These are phyloP conservation scores for Fusarium sp. DNA, from an alignment of 2,329 filamentous ascomycete species.

Conservation along the genomic window DNA sequence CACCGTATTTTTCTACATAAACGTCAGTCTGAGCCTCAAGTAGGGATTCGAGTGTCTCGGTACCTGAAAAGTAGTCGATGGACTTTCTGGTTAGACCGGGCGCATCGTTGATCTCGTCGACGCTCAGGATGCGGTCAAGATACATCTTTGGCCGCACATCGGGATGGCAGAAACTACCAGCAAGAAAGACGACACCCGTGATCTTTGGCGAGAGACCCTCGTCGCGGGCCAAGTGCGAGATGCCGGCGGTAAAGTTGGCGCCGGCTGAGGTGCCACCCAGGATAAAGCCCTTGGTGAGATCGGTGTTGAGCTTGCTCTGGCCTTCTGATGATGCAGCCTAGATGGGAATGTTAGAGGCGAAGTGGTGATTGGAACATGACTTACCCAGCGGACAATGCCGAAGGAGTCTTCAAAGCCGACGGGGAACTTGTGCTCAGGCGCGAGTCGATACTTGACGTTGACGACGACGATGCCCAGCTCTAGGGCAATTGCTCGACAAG, in stretches of 20 bases:
- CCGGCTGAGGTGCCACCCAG: conserved; percentile 63
- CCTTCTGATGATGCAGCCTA: conserved; percentile 37
- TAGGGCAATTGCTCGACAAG: conserved; percentile 39
- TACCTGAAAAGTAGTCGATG: conserved; percentile 50
- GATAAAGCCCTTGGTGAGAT: conserved; percentile 60
- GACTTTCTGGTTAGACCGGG: conserved; percentile 51
- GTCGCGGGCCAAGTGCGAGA: conserved; percentile 55
- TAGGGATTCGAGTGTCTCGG: neutral
- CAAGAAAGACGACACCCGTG: conserved; percentile 60
- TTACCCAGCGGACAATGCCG: conserved; percentile 50
- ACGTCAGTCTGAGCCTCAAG: neutral
- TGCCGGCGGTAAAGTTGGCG: conserved; percentile 62
- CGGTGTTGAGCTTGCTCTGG: conserved; percentile 50
- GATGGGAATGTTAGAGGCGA: neutral
- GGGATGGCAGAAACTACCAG: conserved; percentile 56
- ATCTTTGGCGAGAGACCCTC: conserved; percentile 54
- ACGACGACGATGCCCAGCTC: conserved; percentile 51
- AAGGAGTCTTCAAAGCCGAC: conserved; percentile 58
- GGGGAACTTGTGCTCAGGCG: conserved; percentile 63
- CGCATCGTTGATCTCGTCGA: conserved; percentile 52
- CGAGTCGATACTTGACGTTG: conserved; percentile 63
- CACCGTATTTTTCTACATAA: conserved; percentile 38
- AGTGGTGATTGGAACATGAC: neutral
- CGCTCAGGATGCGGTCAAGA: conserved; percentile 47
- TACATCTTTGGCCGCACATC: conserved; percentile 55